A percentile compares a stretch with the other conserved stretches of the same genome.
These are phyloP conservation scores for Tolypocladium paradoxum DNA, from an alignment of 2,329 filamentous ascomycete genomes.

Conservation along the genomic window DNA sequence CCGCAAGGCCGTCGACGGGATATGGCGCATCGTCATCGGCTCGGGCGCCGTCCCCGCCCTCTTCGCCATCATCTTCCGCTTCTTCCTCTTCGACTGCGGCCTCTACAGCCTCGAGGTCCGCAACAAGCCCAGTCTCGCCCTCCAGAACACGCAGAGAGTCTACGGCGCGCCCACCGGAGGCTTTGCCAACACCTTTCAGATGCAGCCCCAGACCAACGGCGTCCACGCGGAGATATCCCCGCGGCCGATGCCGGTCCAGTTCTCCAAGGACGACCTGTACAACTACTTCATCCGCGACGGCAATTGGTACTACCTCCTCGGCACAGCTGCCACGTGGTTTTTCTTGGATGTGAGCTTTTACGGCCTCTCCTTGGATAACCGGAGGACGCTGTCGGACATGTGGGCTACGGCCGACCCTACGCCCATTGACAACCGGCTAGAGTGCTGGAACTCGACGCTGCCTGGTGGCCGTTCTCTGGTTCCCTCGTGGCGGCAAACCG, in stretches of 20 bases:
- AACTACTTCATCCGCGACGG: slow-evolving; percentile 36
- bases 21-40: slow-evolving; percentile 58
- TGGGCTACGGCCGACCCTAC: slow-evolving; percentile 25
- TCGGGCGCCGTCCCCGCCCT: slow-evolving; percentile 53
- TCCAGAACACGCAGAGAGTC: slow-evolving; percentile 48
- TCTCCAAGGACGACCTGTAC: slow-evolving; percentile 35
- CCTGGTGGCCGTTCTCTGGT: slow-evolving; percentile 31
- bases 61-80: slow-evolving; percentile 54
- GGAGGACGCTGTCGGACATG: slow-evolving; percentile 24
- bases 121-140: slow-evolving; percentile 46
- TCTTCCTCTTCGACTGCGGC: slow-evolving; percentile 56
- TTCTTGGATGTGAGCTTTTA: slow-evolving; percentile 46
- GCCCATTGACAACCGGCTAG: slow-evolving; percentile 24
- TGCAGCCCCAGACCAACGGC: slow-evolving; percentile 10
- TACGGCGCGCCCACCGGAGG: slow-evolving; percentile 32
- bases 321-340: slow-evolving; percentile 38
- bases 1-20: slow-evolving; percentile 40
- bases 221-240: slow-evolving; percentile 22
- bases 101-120: slow-evolving; percentile 56
- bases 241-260: slow-evolving; percentile 33
- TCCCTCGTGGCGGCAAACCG: slow-evolving; percentile 26
- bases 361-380: slow-evolving; percentile 36
- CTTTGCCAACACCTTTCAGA: slow-evolving; percentile 9
- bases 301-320: slow-evolving; percentile 24
- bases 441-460: slow-evolving; percentile 37